Percentiles rank a stretch among this genome's conserved stretches.
These are phyloP conservation scores for Onygena corvina DNA, from an alignment of 2,329 filamentous ascomycete species.

Conservation along the genomic window DNA sequence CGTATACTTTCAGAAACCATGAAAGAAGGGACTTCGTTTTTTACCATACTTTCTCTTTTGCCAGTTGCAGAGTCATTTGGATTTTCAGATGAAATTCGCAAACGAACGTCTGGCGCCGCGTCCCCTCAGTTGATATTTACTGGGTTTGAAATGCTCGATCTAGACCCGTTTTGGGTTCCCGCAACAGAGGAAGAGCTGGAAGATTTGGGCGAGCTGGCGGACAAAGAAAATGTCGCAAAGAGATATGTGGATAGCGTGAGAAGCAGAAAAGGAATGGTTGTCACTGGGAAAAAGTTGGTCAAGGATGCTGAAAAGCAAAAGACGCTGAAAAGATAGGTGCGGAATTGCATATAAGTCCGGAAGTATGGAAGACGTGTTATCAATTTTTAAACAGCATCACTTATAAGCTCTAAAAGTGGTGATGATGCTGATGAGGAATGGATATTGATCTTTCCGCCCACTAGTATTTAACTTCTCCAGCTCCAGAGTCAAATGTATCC, in stretches of 20 bases:
- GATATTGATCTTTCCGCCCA: too few species aligned
- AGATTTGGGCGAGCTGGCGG: conserved; percentile 85
- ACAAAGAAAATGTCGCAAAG: conserved; percentile 92
- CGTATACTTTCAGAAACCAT: conserved; percentile 81
- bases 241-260: conserved; percentile 86
- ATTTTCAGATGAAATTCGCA: conserved; percentile 91
- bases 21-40: conserved; percentile 92
- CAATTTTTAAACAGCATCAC: too few species aligned
- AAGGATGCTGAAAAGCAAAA: conserved; percentile 89
- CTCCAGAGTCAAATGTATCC: too few species aligned
- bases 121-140: conserved; percentile 88
- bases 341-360: too few species aligned
- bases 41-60: conserved; percentile 76
- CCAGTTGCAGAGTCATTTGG: conserved; percentile 94
- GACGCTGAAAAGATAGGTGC: conserved; percentile 47
- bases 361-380: too few species aligned
- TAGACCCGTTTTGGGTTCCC: conserved; percentile 96
- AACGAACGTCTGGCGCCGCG: conserved; percentile 79
- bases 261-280: conserved; percentile 72
- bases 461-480: too few species aligned
- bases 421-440: too few species aligned
- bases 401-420: too few species aligned
- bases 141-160: conserved; percentile 82
- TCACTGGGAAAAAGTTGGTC: conserved; percentile 60
- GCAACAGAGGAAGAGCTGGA: conserved; percentile 93